phyloP scores from a whole-genome alignment of 139 green algal genomes.

The Chlorella sp. region DNA sequence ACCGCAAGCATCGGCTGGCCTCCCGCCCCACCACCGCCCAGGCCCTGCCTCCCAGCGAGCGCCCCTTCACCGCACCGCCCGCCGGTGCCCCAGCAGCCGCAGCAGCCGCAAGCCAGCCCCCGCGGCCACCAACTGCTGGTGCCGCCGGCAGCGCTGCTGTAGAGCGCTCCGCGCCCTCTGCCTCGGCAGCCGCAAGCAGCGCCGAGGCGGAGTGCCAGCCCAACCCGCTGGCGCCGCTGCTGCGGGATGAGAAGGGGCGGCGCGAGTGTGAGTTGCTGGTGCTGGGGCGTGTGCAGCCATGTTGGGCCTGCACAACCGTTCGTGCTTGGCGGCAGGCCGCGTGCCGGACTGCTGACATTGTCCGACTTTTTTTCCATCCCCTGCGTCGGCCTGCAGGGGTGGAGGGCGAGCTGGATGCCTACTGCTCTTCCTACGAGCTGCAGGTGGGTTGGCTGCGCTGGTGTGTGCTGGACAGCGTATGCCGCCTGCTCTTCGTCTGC shows the following conservation, averaged over 20 bases:
- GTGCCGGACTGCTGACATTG: no score
- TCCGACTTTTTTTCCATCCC: no score
- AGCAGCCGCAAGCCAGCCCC: neutral
- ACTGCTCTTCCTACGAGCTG: slow-evolving; percentile 56
- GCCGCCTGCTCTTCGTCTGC: no score
- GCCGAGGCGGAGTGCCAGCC: slow-evolving; percentile 66
- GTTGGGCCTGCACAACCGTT: no score
- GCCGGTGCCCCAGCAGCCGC: no score
- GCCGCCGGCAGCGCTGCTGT: neutral
- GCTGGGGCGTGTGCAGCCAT: no score
- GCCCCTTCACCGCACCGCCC: slow-evolving; percentile 15
- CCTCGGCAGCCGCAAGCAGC: neutral
- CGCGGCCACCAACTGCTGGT: neutral
- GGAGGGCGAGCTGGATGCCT: slow-evolving; percentile 81
- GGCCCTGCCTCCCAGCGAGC: neutral
- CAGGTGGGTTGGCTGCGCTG: slow-evolving; percentile 41
- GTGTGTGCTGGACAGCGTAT: neutral
- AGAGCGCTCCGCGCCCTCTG: neutral
- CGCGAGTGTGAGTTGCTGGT: slow-evolving; percentile 56
- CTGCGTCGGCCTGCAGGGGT: slow-evolving; percentile 41
- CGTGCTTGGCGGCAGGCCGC: no score
- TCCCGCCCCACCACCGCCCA: neutral
- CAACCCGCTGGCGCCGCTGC: slow-evolving; percentile 70
- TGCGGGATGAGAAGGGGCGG: slow-evolving; percentile 73
- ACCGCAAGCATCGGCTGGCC: neutral